These are phyloP conservation scores for Lippia alba DNA, from an alignment of 305 asterid genomes.

Conservation along the genomic window DNA sequence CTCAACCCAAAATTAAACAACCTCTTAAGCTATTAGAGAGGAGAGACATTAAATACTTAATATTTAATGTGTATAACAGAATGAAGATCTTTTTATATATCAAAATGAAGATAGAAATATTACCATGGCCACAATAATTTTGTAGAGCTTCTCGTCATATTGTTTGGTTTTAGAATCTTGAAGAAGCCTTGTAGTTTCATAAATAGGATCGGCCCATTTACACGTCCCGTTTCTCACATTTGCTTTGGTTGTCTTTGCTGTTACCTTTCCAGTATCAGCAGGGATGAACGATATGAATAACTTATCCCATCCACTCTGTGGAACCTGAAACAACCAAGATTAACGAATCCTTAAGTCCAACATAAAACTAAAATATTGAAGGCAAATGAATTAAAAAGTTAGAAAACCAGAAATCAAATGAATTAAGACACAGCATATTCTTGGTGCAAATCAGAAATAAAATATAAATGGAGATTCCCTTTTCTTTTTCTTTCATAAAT, in stretches of 20 bases:
- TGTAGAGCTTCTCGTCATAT: constrained; percentile 95
- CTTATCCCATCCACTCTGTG: constrained; percentile 98
- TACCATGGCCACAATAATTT: constrained; percentile 95
- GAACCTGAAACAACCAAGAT: constrained; percentile 66
- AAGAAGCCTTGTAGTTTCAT: constrained; percentile 95
- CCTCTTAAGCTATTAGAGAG: too few relatives aligned
- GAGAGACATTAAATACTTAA: too few relatives aligned
- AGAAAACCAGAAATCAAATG: not conserved
- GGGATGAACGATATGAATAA: constrained; percentile 84
- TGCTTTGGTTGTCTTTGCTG: constrained; percentile 94
- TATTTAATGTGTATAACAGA: not conserved
- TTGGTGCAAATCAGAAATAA: constrained; percentile 1
- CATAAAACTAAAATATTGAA: constrained; percentile 1
- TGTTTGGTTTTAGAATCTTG: constrained; percentile 88
- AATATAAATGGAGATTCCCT: not conserved
- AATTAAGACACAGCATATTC: not conserved
- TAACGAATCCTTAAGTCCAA: constrained; percentile 16
- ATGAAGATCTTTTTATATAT: not conserved
- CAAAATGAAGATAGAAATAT: constrained; percentile 33
- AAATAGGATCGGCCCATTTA: constrained; percentile 99
- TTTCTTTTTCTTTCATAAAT: too few relatives aligned
- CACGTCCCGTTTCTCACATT: constrained; percentile 93
- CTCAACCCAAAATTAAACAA: too few relatives aligned
- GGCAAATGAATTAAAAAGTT: not conserved
- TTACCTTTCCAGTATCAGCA: constrained; percentile 83